phyloP scores from a whole-genome alignment of 805 yeast genomes.

The Candida qinlingensis region DNA sequence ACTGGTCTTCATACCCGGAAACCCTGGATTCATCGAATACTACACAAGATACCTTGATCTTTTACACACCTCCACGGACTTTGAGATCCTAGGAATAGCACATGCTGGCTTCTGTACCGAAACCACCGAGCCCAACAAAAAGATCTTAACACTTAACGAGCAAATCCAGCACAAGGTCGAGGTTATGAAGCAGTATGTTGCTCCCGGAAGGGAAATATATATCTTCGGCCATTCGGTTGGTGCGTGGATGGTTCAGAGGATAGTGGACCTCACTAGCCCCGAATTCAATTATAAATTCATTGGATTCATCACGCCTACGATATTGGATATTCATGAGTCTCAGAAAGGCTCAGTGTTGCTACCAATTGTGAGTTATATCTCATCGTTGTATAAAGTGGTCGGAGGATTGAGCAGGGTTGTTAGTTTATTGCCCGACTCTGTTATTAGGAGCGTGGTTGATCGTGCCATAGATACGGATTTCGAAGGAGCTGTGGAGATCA shows the following conservation, averaged over 20 bases:
- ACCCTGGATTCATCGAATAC: constrained; percentile 68
- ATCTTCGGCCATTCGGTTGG: constrained; percentile 74
- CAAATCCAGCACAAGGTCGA: constrained; percentile 56
- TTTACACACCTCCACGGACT: constrained; percentile 38
- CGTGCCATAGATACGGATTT: constrained; percentile 9
- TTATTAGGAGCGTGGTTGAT: constrained; percentile 1
- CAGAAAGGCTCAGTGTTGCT: constrained; percentile 33
- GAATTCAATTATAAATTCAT: constrained; percentile 34
- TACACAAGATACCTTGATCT: constrained; percentile 48
- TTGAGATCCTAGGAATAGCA: constrained; percentile 55
- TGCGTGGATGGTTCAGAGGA: constrained; percentile 53
- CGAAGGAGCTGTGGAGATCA: constrained; percentile 26
- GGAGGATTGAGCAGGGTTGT: constrained; percentile 26
- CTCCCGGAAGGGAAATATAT: constrained; percentile 31
- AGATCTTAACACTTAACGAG: constrained; percentile 39
- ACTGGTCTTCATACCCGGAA: constrained; percentile 65
- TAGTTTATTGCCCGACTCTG: constrained; percentile 22
- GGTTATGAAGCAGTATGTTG: constrained; percentile 36
- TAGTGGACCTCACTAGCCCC: constrained; percentile 27
- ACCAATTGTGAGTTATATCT: constrained; percentile 20
- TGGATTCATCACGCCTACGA: constrained; percentile 68
- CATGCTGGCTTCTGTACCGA: constrained; percentile 50
- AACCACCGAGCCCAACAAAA: constrained; percentile 10
- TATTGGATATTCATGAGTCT: constrained; percentile 51
- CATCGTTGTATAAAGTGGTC: constrained; percentile 26